These are phyloP conservation scores for Oenanthe javanica DNA, from an alignment of 140 eudicot species.

Conservation along the genomic window DNA sequence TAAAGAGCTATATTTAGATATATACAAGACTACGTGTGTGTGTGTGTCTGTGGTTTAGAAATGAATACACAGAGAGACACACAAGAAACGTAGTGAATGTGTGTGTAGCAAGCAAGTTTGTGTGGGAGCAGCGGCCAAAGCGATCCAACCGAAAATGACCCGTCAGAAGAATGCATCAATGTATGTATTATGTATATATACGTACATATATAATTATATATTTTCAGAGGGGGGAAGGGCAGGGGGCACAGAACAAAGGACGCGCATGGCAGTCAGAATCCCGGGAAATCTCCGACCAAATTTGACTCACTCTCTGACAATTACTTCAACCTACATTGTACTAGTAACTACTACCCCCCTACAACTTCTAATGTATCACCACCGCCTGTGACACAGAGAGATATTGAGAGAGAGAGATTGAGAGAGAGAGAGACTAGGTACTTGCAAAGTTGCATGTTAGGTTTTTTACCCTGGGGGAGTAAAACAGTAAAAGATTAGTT, in stretches of 20 bases:
- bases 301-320: slow-evolving; percentile 3
- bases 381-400: not conserved
- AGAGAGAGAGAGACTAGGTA: not conserved
- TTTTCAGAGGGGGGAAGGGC: not conserved
- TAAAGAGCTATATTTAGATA: too few relatives aligned
- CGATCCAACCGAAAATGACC: not conserved
- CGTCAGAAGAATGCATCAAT: not conserved
- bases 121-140: slow-evolving; percentile 2
- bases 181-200: not conserved
- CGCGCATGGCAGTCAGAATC: slow-evolving; percentile 10
- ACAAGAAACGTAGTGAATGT: not conserved
- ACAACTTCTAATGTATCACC: not conserved
- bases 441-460: not conserved
- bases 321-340: not conserved
- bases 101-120: slow-evolving; percentile 4
- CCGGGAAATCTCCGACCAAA: slow-evolving; percentile 10
- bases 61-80: not conserved
- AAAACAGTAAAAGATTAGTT: not conserved
- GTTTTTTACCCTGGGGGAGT: not conserved
- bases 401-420: not conserved
- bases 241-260: not conserved
- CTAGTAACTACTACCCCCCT: not conserved
- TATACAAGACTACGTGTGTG: too few relatives aligned
- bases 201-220: not conserved
- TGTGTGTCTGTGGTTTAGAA: too few relatives aligned